phyloP scores from a whole-genome alignment of 345 rosid species.

The Limnanthes douglasii region DNA sequence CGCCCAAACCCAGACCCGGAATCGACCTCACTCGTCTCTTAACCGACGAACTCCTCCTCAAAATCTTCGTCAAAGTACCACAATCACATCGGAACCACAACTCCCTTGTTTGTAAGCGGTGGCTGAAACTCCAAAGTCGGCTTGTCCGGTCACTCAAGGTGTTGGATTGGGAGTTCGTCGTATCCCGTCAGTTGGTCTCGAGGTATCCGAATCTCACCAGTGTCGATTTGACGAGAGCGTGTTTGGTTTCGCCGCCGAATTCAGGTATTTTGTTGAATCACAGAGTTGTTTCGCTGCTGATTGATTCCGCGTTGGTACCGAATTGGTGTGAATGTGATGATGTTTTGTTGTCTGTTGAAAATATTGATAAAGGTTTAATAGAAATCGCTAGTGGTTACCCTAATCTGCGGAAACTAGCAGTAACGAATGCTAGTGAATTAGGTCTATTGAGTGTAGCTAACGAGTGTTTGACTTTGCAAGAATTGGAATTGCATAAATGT shows the following conservation, averaged over 20 bases:
- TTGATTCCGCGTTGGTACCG: constrained; percentile 23
- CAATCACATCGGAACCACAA: constrained; percentile 31
- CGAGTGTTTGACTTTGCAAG: constrained; percentile 56
- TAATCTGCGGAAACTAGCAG: constrained; percentile 52
- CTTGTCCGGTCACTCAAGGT: constrained; percentile 45
- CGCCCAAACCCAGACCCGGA: constrained; percentile 27
- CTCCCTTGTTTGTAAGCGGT: constrained; percentile 77
- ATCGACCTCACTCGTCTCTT: constrained; percentile 55
- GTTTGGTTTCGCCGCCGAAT: constrained; percentile 32
- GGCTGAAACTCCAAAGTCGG: constrained; percentile 71
- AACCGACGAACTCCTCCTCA: constrained; percentile 58
- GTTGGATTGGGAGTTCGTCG: constrained; percentile 57
- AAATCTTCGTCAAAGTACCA: constrained; percentile 43
- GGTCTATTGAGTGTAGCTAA: constrained; percentile 52
- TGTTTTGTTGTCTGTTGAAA: constrained; percentile 33
- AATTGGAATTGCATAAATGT: constrained; percentile 62
- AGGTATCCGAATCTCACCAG: constrained; percentile 65
- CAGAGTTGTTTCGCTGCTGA: constrained; percentile 25
- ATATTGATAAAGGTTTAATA: constrained; percentile 44
- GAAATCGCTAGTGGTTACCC: constrained; percentile 43
- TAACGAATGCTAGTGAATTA: constrained; percentile 50
- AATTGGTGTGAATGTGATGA: constrained; percentile 12
- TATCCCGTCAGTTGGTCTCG: constrained; percentile 39
- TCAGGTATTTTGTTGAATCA: constrained; percentile 41
- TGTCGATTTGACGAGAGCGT: constrained; percentile 41